Evolutionary conservation across 2,329 filamentous ascomycete species (phyloP).

Genomic region (Berkeleyomyces rouxiae): DNA sequence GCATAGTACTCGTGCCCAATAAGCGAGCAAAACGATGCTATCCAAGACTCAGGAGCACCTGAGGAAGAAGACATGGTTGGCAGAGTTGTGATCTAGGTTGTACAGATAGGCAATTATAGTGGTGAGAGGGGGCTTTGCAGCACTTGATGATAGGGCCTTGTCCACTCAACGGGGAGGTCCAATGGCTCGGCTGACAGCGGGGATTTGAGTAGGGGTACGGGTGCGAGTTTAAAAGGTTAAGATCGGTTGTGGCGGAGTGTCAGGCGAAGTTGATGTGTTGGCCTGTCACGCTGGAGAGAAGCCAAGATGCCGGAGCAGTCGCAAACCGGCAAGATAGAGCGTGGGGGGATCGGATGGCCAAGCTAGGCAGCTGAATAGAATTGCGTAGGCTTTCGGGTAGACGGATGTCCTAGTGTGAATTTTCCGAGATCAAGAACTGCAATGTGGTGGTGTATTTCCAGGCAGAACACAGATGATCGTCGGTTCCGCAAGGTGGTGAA

Average conservation of each 20-base stretch:
- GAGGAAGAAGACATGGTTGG: constrained; percentile 41
- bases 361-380: not conserved
- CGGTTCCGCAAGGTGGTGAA: not conserved
- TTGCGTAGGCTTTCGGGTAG: not conserved
- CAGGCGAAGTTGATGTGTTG: not conserved
- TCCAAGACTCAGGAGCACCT: constrained; percentile 73
- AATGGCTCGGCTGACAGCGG: not conserved
- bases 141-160: not conserved
- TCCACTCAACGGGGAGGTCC: not conserved
- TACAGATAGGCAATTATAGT: not conserved
- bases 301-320: not conserved
- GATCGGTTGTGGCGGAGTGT: not conserved
- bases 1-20: constrained; percentile 98
- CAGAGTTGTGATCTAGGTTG: not conserved
- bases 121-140: not conserved
- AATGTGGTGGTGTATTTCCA: not conserved
- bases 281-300: not conserved
- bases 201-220: not conserved
- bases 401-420: not conserved
- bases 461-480: not conserved
- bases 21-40: constrained; percentile 88
- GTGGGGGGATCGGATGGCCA: not conserved
- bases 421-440: not conserved
- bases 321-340: not conserved
- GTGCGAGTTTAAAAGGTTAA: not conserved